Conservation (phyloP, 768 basidiomycete genomes). For the Tricholoma flavovirens region DNA sequence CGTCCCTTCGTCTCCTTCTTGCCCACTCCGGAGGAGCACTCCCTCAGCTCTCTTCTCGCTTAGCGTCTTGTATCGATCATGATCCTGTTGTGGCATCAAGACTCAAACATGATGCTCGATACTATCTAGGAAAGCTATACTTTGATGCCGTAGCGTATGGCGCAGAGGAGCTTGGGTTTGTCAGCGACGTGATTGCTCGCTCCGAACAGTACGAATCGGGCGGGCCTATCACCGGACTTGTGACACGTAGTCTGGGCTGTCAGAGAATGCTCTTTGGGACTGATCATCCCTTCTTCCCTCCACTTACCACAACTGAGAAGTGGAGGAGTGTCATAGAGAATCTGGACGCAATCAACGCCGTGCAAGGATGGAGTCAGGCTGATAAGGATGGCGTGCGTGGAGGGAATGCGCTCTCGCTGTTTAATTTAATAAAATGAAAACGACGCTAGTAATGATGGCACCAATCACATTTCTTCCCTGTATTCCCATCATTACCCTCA, state of each 20-base stretch:
- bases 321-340: slow-evolving; percentile 88
- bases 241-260: slow-evolving; percentile 44
- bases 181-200: slow-evolving; percentile 63
- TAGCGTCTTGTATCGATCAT: slow-evolving; percentile 81
- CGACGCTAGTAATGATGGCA: neutral
- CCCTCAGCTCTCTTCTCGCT: slow-evolving; percentile 75
- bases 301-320: slow-evolving; percentile 56
- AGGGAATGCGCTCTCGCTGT: slow-evolving; percentile 67
- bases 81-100: slow-evolving; percentile 75
- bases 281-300: slow-evolving; percentile 91
- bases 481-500: neutral
- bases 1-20: slow-evolving; percentile 67
- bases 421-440: slow-evolving; percentile 37
- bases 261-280: slow-evolving; percentile 74
- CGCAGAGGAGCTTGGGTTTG: slow-evolving; percentile 76
- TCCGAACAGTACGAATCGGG: slow-evolving; percentile 42
- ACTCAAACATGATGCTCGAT: slow-evolving; percentile 76
- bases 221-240: slow-evolving; percentile 21
- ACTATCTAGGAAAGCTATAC: slow-evolving; percentile 74
- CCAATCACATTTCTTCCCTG: neutral
- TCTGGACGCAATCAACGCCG: slow-evolving; percentile 67
- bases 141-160: slow-evolving; percentile 90
- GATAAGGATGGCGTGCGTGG: slow-evolving; percentile 67
- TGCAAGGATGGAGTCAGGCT: slow-evolving; percentile 51
- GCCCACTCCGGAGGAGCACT: slow-evolving; percentile 87